phyloP scores from a whole-genome alignment of 768 basidiomycete genomes.

The Phylloporus rhodoxanthus region DNA sequence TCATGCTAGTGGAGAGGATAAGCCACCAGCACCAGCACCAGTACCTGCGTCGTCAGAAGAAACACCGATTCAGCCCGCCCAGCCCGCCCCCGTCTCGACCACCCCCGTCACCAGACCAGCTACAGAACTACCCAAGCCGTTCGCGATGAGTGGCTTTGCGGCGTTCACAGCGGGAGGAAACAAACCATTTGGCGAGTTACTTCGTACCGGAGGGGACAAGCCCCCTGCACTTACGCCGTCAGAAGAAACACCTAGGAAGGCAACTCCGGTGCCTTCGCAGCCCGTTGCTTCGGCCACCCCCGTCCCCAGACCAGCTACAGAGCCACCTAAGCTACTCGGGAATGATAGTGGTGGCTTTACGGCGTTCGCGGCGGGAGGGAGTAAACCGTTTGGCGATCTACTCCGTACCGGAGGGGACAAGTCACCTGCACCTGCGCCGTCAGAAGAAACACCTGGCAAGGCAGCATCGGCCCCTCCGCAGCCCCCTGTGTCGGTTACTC shows the following conservation, averaged over 20 bases:
- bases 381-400: neutral
- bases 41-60: conserved; percentile 16
- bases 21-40: conserved; percentile 19
- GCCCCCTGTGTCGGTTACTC: neutral
- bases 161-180: neutral
- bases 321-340: neutral
- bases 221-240: neutral
- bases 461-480: neutral
- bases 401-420: neutral
- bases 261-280: neutral
- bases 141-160: neutral
- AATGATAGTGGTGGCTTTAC: neutral
- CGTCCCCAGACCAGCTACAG: neutral
- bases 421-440: neutral
- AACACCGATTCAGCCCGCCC: neutral
- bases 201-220: neutral
- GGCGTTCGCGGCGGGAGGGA: neutral
- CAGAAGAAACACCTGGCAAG: neutral
- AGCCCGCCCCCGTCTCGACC: neutral
- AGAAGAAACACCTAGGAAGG: neutral
- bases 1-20: conserved; percentile 33
- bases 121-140: neutral
- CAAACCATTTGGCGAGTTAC: neutral
- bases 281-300: neutral
- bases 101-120: neutral